These are phyloP conservation scores for Macadamia integrifolia DNA, from an alignment of 164 flowering plant genomes.

Conservation along the genomic window DNA sequence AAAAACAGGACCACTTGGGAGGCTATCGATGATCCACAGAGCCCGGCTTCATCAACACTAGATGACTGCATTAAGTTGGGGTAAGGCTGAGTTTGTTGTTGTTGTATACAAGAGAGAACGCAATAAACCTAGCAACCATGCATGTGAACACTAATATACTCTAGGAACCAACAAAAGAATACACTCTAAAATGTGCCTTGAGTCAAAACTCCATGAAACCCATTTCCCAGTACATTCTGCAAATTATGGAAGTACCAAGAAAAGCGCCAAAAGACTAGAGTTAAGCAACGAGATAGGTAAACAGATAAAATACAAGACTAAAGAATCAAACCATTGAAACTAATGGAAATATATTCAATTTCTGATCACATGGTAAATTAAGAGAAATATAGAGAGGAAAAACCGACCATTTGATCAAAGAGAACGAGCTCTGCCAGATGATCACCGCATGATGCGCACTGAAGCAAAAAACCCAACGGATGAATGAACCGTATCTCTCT, in stretches of 20 bases:
- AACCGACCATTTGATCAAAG: conserved; percentile 3
- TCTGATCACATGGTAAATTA: background rate
- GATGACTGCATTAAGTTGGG: too few relatives aligned
- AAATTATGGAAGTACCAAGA: background rate
- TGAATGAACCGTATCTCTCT: background rate
- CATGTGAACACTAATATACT: too few relatives aligned
- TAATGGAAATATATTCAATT: too few relatives aligned
- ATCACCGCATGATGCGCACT: background rate
- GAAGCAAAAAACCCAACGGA: background rate
- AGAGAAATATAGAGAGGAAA: background rate
- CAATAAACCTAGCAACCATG: too few relatives aligned
- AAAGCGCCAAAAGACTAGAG: background rate
- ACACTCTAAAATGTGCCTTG: too few relatives aligned
- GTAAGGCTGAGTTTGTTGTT: too few relatives aligned
- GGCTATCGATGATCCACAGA: too few relatives aligned
- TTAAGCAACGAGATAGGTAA: background rate
- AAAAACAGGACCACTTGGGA: too few relatives aligned
- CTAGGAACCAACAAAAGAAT: too few relatives aligned
- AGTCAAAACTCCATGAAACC: background rate
- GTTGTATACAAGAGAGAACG: too few relatives aligned
- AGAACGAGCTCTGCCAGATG: background rate
- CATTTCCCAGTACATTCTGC: background rate
- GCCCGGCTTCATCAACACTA: too few relatives aligned
- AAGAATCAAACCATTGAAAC: background rate
- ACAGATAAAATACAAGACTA: background rate